A percentile compares a stretch with the other conserved stretches of the same genome.
Evolutionary conservation across 2,329 filamentous ascomycete genomes (phyloP).

Genomic region (Leptographium wingfieldii): DNA sequence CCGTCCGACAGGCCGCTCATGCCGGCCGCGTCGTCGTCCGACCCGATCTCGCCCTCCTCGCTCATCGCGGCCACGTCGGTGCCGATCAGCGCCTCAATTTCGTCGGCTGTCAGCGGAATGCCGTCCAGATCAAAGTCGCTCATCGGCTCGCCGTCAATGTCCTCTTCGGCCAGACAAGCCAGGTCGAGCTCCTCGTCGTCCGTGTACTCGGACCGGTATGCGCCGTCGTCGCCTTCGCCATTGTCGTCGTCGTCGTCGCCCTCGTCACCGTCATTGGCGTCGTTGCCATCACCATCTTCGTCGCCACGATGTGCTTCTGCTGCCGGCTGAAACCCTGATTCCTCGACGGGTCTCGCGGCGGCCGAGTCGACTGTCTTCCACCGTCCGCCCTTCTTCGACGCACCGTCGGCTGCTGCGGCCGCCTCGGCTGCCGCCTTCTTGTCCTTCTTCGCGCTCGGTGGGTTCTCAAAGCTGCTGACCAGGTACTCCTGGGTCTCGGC

Average conservation of each 20-base stretch:
- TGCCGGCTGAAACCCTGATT: slow-evolving; percentile 11
- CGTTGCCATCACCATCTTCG: neutral
- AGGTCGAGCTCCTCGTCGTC: slow-evolving; percentile 32
- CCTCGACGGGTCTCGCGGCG: slow-evolving; percentile 17
- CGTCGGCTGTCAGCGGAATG: slow-evolving; percentile 24
- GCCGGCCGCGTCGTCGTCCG: slow-evolving; percentile 9
- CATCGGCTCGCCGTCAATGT: slow-evolving; percentile 29
- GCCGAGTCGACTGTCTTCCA: slow-evolving; percentile 39
- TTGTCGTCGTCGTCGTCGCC: slow-evolving; percentile 20
- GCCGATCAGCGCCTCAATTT: slow-evolving; percentile 10
- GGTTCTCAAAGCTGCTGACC: slow-evolving; percentile 56
- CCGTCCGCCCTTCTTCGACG: slow-evolving; percentile 24
- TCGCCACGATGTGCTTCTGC: neutral
- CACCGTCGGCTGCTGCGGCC: slow-evolving; percentile 9
- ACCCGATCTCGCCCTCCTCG: slow-evolving; percentile 13
- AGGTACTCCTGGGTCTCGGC: slow-evolving; percentile 62
- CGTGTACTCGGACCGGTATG: slow-evolving; percentile 12
- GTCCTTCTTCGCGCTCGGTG: slow-evolving; percentile 33
- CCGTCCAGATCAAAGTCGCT: slow-evolving; percentile 24
- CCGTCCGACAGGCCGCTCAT: slow-evolving; percentile 2
- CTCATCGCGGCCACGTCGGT: slow-evolving; percentile 8
- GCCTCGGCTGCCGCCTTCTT: slow-evolving; percentile 18
- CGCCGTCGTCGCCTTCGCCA: slow-evolving; percentile 10
- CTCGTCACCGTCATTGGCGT: slow-evolving; percentile 16
- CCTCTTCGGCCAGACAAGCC: slow-evolving; percentile 32